Conservation (phyloP, 2,329 filamentous ascomycete genomes). For the Diaporthe capsici region DNA sequence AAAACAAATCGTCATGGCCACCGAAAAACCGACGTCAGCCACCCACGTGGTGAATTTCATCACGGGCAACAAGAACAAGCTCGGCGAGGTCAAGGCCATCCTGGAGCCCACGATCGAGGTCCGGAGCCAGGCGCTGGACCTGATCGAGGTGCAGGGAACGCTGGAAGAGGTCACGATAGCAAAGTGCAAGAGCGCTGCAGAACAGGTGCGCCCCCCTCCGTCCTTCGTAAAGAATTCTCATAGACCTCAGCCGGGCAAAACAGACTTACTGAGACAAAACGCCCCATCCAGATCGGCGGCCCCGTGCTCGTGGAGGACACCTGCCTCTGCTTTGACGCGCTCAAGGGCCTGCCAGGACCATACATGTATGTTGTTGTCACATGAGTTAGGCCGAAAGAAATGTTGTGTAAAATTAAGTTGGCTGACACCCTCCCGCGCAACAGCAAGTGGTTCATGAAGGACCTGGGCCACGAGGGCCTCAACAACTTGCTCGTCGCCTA, state of each 20-base stretch:
- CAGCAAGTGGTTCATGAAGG: constrained; percentile 94
- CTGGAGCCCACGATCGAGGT: constrained; percentile 82
- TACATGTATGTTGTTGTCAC: constrained; percentile 78
- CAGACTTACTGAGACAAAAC: constrained; percentile 22
- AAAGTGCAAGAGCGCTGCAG: constrained; percentile 88
- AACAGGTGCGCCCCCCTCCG: constrained; percentile 66
- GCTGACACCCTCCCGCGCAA: not conserved
- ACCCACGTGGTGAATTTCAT: constrained; percentile 83
- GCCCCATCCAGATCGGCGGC: constrained; percentile 74
- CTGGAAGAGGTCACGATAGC: constrained; percentile 92
- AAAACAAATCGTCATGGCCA: constrained; percentile 54
- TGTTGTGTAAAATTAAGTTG: not conserved
- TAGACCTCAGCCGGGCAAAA: too few species aligned
- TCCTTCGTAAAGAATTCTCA: not conserved
- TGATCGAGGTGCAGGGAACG: constrained; percentile 91
- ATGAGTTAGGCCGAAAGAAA: not conserved
- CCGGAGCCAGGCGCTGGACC: constrained; percentile 80
- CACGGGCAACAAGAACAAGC: constrained; percentile 95
- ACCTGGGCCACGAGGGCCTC: constrained; percentile 85
- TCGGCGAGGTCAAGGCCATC: constrained; percentile 90
- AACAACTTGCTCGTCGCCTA: constrained; percentile 93
- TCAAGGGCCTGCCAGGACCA: constrained; percentile 91
- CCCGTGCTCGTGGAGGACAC: constrained; percentile 98
- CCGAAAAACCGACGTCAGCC: constrained; percentile 56
- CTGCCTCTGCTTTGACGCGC: constrained; percentile 90